Evolutionary conservation across 352 stramenopile species (phyloP), one percentile per base, ranked within the genome.

Genomic region (Pilasporangium apinafurcum): DNA sequence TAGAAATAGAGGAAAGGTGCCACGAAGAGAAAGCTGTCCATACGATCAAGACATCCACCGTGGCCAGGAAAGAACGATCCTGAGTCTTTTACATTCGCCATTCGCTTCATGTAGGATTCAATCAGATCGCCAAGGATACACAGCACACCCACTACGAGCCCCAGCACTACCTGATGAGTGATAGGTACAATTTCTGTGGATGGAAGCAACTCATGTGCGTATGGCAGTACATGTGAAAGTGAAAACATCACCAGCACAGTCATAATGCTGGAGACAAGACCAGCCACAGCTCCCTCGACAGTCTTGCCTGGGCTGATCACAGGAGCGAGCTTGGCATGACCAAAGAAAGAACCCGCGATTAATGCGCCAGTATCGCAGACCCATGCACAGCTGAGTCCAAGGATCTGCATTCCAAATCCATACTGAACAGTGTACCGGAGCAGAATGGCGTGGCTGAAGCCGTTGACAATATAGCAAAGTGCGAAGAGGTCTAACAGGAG

Each of bases 11-110:
- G 59, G 26, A 50, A 72, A 8, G 68, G 78, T 36, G 71, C 73
- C 7, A 81, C 64, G 35, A 90, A 75, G 16, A 90, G 59, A 20
- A 90, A 73, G 55, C 74, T 87, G 48, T 87, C 74, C 72, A 87
- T 85, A 51, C 78, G 78, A 38, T 90, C 78, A 27, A 90, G 78
- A 45, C 69, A 84, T 14, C 78, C 78, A 30, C 78, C 78, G 41
- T 90, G 78, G 28, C 78, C 78, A 3, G 78, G 78, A 37, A 90
- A 87, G 41, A 90, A 72, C 24, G 57, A 22, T 14, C 78, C 76
- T 17, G 73, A 87, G 58, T 87, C 76, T 48, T 85, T 90, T 9
- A 85, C 62, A 30, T 68, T 55, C 14, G 74, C 74, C 16, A 83
- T 65, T 26, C 78, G 78, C 58, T 90, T 90, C 28, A 83, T 32